Base-by-base conservation (phyloP, 345 rosid species). In the Salix suchowensis region DNA sequence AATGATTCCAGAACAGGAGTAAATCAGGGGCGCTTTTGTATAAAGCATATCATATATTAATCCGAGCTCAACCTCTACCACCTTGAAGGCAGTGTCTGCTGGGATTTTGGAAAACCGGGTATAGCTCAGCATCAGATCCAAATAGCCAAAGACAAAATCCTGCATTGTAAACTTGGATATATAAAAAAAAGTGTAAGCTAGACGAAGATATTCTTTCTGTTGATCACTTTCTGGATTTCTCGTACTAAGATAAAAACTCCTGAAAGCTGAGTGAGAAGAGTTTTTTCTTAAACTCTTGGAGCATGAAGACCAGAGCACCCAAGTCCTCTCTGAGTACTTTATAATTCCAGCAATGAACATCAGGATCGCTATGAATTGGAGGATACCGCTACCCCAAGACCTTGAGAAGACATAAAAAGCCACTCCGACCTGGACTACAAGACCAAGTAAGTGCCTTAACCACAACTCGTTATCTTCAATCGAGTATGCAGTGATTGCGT, bases 41-140 rank as follows among this genome's bases (percentile, higher is more conserved):
- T 48, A 88, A 5, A 85, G 80, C 37, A 78, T 68, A 36, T 84
- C 88, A 39, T 81, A 88, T 58, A 88, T 66, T 77, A 90, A 82
- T 39, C 80, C 71, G 1, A 88, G 86, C 72, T 84, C 89, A 19
- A 71, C 80, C 72, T 85, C 89, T 2, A 85, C 70, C 32, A 90
- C 37, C 13, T 71, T 67, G 67, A 87, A 79, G 24, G 86, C 90
- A 1, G 71, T 74, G 16, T 37, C 69, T 0, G 86, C 3, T 0
- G 0, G 0, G 28, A 44, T 40, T 1, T 8, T 39, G 2, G 26
- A 48, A 30, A 71, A 50, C 7, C 52, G 1, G 0, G 0, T 0
- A 6, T 16, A 4, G 34, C 40, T 50, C 1, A 4, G 1, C 9
- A 16, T 50, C 7, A 71, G 32, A 42, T 23, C 36, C 0, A 0